These are phyloP conservation scores for Microbotryomycetes sp. DNA, from an alignment of 1,284 basidiomycete species.

Conservation along the genomic window DNA sequence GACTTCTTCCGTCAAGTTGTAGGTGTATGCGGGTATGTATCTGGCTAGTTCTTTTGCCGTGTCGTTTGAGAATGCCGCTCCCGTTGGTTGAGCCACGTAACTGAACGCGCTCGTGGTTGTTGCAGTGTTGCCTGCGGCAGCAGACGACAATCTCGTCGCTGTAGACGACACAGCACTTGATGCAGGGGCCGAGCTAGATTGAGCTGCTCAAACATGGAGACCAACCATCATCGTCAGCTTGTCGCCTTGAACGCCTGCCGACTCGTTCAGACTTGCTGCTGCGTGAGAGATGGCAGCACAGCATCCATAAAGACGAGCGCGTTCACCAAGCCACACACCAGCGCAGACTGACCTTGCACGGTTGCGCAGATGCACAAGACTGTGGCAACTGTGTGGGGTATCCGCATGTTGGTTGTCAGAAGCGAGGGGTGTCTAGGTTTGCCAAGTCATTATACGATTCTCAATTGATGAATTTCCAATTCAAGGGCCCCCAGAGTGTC, in stretches of 20 bases:
- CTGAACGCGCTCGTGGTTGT: slow-evolving; percentile 1
- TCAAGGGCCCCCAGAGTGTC: not conserved
- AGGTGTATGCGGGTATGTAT: slow-evolving; percentile 15
- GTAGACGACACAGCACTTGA: not conserved
- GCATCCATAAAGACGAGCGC: not conserved
- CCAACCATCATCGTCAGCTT: not conserved
- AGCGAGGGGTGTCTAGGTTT: too few relatives aligned
- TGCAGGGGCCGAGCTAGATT: not conserved
- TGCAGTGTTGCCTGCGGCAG: not conserved
- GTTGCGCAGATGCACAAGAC: not conserved
- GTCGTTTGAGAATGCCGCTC: slow-evolving; percentile 2
- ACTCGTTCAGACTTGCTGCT: not conserved
- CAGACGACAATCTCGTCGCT: not conserved
- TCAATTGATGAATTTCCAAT: not conserved
- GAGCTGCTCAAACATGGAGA: not conserved
- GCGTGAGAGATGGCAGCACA: not conserved
- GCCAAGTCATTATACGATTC: too few relatives aligned
- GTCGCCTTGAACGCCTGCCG: not conserved
- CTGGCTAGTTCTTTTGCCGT: slow-evolving; percentile 12
- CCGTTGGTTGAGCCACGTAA: not conserved
- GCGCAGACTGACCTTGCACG: not conserved
- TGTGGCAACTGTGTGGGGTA: not conserved
- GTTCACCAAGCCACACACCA: not conserved
- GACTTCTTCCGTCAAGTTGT: slow-evolving; percentile 27
- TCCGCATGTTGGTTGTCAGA: too few relatives aligned